phyloP scores from a whole-genome alignment of 768 basidiomycete genomes.

The Lentinula sp. region DNA sequence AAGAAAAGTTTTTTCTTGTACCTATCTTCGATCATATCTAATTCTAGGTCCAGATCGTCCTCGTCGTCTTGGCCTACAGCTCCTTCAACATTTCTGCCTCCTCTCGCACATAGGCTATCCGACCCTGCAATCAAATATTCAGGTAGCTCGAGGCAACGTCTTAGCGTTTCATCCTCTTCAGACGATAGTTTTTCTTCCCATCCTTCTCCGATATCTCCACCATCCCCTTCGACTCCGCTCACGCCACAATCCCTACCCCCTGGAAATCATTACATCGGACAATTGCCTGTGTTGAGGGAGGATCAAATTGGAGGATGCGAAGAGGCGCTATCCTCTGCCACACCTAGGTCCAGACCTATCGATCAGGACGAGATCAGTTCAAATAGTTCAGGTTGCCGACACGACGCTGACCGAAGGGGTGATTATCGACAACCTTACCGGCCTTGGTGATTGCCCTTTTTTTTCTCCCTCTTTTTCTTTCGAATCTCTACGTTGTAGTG shows the following conservation, averaged over 20 bases:
- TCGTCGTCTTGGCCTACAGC: neutral
- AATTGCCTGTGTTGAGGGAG: slow-evolving; percentile 12
- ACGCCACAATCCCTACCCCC: slow-evolving; percentile 41
- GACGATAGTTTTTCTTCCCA: slow-evolving; percentile 37
- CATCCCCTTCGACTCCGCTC: slow-evolving; percentile 12
- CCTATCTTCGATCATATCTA: neutral
- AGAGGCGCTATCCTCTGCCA: neutral
- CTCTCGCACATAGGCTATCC: neutral
- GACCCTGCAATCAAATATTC: slow-evolving; percentile 1
- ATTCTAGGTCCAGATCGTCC: neutral
- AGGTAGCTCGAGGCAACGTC: neutral
- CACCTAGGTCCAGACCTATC: neutral
- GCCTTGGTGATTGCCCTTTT: slow-evolving; percentile 33
- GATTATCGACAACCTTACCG: slow-evolving; percentile 27
- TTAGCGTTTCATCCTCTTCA: slow-evolving; percentile 22
- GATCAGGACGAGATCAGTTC: neutral
- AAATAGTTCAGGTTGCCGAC: neutral
- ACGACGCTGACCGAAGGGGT: neutral
- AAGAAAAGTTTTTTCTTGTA: neutral
- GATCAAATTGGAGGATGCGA: neutral
- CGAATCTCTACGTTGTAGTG: neutral
- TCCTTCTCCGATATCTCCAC: slow-evolving; percentile 46
- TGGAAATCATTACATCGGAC: slow-evolving; percentile 12
- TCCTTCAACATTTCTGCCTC: neutral
- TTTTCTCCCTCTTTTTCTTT: neutral